phyloP scores from a whole-genome alignment of 192 early-diverging fungal genomes.

The Physocladia obscura region DNA sequence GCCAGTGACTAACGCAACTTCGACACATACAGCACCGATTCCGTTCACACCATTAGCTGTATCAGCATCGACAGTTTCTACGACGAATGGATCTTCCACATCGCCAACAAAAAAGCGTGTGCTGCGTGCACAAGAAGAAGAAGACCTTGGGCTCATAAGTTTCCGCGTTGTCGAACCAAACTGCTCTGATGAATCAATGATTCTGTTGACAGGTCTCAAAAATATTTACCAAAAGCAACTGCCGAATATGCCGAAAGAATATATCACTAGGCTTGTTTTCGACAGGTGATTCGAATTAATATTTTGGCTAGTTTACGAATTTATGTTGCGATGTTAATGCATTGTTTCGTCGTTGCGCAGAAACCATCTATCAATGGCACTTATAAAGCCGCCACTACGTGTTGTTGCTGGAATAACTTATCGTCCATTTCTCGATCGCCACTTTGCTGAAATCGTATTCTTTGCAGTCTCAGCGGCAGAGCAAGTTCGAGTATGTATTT shows the following conservation, averaged over 20 bases:
- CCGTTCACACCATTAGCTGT: too few relatives aligned
- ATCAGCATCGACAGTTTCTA: too few relatives aligned
- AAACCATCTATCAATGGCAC: conserved; percentile 83
- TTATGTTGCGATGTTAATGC: too few relatives aligned
- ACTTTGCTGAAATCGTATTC: conserved; percentile 99
- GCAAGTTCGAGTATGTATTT: conserved; percentile 87
- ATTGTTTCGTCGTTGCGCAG: conserved; percentile 33
- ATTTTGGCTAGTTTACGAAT: too few relatives aligned
- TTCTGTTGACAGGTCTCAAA: conserved; percentile 87
- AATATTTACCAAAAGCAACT: conserved; percentile 96
- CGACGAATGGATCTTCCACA: too few relatives aligned
- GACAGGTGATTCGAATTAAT: too few relatives aligned
- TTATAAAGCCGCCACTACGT: conserved; percentile 64
- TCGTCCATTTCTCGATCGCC: conserved; percentile 78
- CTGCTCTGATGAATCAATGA: conserved; percentile 74
- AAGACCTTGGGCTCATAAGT: conserved; percentile 38
- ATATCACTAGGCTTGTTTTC: conserved; percentile 94
- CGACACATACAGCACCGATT: too few relatives aligned
- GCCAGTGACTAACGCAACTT: too few relatives aligned
- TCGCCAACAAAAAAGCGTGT: conserved; percentile 6
- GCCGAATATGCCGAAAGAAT: conserved; percentile 98
- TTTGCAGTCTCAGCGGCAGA: conserved; percentile 87
- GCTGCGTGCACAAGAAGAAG: conserved; percentile 30
- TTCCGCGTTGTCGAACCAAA: conserved; percentile 82
- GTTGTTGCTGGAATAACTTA: conserved; percentile 95